Evolutionary conservation across 805 yeast genomes (phyloP).

Genomic region (Henningerozyma blattae): DNA sequence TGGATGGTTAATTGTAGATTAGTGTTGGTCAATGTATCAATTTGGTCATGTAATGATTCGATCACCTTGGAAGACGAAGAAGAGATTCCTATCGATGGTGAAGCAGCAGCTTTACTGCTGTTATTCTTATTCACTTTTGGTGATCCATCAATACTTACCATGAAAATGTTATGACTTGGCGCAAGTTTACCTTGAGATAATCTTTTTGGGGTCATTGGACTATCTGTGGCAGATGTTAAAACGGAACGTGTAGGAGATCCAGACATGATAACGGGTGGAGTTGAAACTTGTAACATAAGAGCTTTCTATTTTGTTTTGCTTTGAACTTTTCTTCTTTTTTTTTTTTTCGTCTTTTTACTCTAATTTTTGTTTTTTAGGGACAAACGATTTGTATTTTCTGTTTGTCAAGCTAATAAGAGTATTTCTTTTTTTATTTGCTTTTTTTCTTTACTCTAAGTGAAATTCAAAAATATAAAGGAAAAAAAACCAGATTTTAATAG

Average conservation of each 20-base stretch:
- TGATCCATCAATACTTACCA: slow-evolving; percentile 3
- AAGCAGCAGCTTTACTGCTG: background rate
- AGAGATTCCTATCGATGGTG: background rate
- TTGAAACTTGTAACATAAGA: too few species aligned
- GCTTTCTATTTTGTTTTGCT: too few species aligned
- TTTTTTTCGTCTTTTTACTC: too few species aligned
- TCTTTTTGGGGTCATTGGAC: background rate
- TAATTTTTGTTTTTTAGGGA: too few species aligned
- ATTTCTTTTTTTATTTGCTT: too few species aligned
- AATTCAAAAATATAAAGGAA: too few species aligned
- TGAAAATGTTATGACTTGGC: slow-evolving; percentile 11
- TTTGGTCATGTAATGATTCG: slow-evolving; percentile 32
- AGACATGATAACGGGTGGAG: too few species aligned
- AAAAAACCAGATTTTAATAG: too few species aligned
- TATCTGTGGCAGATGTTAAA: background rate
- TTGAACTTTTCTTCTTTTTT: too few species aligned
- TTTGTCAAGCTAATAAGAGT: too few species aligned
- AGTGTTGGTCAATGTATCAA: slow-evolving; percentile 39
- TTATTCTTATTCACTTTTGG: background rate
- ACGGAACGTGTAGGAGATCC: background rate
- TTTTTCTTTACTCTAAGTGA: too few species aligned
- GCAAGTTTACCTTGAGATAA: slow-evolving; percentile 1
- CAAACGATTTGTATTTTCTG: too few species aligned
- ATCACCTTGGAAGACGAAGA: slow-evolving; percentile 23
- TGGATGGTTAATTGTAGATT: slow-evolving; percentile 27